A percentile compares a stretch with the other conserved stretches of the same genome.
Evolutionary conservation across 1,284 basidiomycete genomes (phyloP).

Genomic region (Exobasidium cylindrosporum): DNA sequence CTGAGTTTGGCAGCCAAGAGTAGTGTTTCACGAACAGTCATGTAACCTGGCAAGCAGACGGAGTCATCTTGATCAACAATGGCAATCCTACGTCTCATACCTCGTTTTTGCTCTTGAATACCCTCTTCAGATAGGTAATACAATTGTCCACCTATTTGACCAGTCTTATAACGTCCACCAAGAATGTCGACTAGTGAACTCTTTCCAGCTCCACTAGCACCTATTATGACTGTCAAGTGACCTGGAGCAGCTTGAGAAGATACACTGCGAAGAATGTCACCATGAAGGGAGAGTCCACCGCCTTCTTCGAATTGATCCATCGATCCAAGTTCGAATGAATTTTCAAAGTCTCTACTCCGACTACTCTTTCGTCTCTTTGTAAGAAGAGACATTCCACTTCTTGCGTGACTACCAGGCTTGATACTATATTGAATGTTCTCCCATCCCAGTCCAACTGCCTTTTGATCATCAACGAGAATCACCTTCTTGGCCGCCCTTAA

Average conservation of each 20-base stretch:
- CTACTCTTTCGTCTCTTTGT: neutral
- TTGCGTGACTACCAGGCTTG: neutral
- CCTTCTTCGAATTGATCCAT: neutral
- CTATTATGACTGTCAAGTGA: conserved; percentile 35
- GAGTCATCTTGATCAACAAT: conserved; percentile 45
- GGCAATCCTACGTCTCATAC: conserved; percentile 23
- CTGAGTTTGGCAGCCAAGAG: conserved; percentile 37
- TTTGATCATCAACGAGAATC: conserved; percentile 17
- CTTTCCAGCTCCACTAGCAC: conserved; percentile 43
- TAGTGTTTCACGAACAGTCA: conserved; percentile 41
- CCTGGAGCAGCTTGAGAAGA: conserved; percentile 32
- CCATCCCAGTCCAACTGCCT: conserved; percentile 35
- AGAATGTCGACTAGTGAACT: conserved; percentile 42
- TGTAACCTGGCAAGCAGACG: conserved; percentile 25
- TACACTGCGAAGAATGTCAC: conserved; percentile 22
- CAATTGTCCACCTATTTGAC: conserved; percentile 25
- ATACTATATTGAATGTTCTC: conserved; percentile 26
- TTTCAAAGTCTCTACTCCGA: neutral
- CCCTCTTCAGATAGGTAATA: conserved; percentile 15
- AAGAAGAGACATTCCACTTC: neutral
- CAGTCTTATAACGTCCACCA: conserved; percentile 36
- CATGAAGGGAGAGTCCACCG: neutral
- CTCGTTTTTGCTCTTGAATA: neutral
- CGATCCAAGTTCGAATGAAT: neutral
- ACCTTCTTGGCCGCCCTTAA: conserved; percentile 23